phyloP scores from a whole-genome alignment of 2,329 filamentous ascomycete species.

The Aspergillus jensenii region DNA sequence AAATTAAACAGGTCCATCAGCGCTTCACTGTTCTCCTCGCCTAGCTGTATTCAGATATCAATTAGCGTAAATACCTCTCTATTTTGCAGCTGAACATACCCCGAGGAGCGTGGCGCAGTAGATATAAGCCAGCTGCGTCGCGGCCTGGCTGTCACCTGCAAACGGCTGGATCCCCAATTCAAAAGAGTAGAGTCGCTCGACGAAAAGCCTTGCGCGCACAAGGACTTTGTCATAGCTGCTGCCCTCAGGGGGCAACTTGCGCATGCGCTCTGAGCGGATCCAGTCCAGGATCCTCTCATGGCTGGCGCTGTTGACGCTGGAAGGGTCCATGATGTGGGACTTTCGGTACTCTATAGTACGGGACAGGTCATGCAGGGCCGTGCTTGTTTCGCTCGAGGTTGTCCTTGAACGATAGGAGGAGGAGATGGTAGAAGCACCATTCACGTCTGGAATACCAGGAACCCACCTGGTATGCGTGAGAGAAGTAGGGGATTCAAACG shows the following conservation, averaged over 20 bases:
- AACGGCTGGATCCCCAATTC: slow-evolving; percentile 36
- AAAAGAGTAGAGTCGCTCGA: slow-evolving; percentile 39
- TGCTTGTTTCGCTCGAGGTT: background rate
- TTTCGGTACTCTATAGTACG: slow-evolving; percentile 6
- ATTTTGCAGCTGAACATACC: slow-evolving; percentile 29
- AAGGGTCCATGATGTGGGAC: slow-evolving; percentile 7
- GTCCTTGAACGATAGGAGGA: no score
- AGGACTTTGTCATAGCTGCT: slow-evolving; percentile 44
- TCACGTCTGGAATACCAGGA: background rate
- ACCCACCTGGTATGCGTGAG: background rate
- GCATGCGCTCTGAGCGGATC: slow-evolving; percentile 41
- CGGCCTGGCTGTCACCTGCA: slow-evolving; percentile 38
- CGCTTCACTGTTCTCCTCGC: slow-evolving; percentile 47
- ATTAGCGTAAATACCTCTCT: background rate
- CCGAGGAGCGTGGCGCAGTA: slow-evolving; percentile 50
- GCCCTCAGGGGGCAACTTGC: slow-evolving; percentile 39
- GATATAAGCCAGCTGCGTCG: slow-evolving; percentile 51
- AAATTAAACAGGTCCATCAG: slow-evolving; percentile 53
- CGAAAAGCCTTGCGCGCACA: slow-evolving; percentile 39
- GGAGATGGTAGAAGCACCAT: background rate
- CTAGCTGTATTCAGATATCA: slow-evolving; percentile 35
- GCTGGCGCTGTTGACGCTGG: slow-evolving; percentile 6
- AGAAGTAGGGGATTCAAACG: slow-evolving; percentile 12
- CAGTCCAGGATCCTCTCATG: slow-evolving; percentile 28
- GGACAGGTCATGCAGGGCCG: slow-evolving; percentile 9